A percentile compares a stretch with the other conserved stretches of the same genome.
These are phyloP conservation scores for Mortierella sp. DNA, from an alignment of 371 early-diverging fungal genomes.

Conservation along the genomic window DNA sequence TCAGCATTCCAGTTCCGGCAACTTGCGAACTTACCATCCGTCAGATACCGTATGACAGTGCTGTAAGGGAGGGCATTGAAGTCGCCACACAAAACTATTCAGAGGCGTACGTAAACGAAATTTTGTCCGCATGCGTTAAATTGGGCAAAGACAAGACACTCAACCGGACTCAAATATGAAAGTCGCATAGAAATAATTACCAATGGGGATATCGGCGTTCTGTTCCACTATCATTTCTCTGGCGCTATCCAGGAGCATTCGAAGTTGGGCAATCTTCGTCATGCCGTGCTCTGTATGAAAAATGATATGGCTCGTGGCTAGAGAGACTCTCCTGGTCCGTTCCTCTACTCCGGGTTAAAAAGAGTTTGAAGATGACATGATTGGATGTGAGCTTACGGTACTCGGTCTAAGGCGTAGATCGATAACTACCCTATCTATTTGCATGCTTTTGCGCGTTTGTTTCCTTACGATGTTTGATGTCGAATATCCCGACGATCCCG, in stretches of 20 bases:
- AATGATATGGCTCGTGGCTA: slow-evolving; percentile 49
- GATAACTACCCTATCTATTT: not conserved
- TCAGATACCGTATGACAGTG: slow-evolving; percentile 2
- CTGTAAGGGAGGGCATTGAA: slow-evolving; percentile 18
- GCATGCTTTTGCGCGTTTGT: not conserved
- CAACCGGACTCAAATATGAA: not conserved
- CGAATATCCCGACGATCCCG: slow-evolving; percentile 49
- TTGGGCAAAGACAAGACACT: not conserved
- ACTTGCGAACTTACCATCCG: not conserved
- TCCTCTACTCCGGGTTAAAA: not conserved
- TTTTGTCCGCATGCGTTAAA: not conserved
- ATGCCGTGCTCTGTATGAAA: slow-evolving; percentile 40
- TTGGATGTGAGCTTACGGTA: not conserved
- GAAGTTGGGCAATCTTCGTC: slow-evolving; percentile 45
- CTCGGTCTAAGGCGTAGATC: no score
- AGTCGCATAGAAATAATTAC: slow-evolving; percentile 6
- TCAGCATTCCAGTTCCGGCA: no score
- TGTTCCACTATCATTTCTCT: slow-evolving; percentile 10
- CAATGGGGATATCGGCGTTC: slow-evolving; percentile 17
- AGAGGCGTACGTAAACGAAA: not conserved
- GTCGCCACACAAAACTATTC: slow-evolving; percentile 15
- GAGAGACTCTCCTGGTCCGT: slow-evolving; percentile 23
- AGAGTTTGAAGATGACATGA: not conserved
- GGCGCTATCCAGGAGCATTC: slow-evolving; percentile 27
- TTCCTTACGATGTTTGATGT: slow-evolving; percentile 25